Conservation (phyloP, 2,329 filamentous ascomycete genomes). For the Alternaria viburni region DNA sequence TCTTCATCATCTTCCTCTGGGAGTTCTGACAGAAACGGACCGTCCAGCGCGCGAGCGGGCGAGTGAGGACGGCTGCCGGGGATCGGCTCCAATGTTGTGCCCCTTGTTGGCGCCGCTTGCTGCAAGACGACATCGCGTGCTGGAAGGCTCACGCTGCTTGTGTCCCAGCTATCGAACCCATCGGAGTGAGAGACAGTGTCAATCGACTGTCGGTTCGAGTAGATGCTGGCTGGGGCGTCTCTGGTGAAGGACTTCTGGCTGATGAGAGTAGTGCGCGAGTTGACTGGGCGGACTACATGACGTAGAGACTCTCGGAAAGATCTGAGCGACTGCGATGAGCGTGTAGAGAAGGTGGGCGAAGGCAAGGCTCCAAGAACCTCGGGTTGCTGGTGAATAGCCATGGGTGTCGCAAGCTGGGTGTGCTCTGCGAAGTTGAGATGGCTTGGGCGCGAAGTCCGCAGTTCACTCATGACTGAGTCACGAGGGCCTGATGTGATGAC, state of each 20-base stretch:
- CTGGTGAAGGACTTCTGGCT: conserved; percentile 39
- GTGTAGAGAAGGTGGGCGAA: conserved; percentile 44
- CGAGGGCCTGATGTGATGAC: conserved; percentile 35
- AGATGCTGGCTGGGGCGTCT: conserved; percentile 38
- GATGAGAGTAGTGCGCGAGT: conserved; percentile 46
- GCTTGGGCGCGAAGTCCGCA: conserved; percentile 31
- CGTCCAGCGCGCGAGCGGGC: conserved; percentile 66
- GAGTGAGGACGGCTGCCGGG: conserved; percentile 71
- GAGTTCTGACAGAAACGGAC: conserved; percentile 47
- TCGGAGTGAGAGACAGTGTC: conserved; percentile 55
- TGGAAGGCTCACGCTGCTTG: conserved; percentile 69
- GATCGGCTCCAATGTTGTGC: conserved; percentile 71
- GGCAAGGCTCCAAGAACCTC: conserved; percentile 29
- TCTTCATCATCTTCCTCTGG: conserved; percentile 35
- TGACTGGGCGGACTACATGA: conserved; percentile 46
- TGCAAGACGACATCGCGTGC: conserved; percentile 58
- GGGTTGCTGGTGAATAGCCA: conserved; percentile 16
- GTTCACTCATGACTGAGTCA: conserved; percentile 47
- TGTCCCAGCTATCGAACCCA: conserved; percentile 78
- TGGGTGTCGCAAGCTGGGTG: conserved; percentile 32
- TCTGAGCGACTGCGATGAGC: conserved; percentile 44
- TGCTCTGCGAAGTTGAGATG: conserved; percentile 35
- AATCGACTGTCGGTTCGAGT: conserved; percentile 43
- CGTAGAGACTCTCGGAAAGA: conserved; percentile 49
- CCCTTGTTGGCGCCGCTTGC: conserved; percentile 46